Conservation (phyloP, 352 stramenopile genomes). For the Pelagophyceae sp. region DNA sequence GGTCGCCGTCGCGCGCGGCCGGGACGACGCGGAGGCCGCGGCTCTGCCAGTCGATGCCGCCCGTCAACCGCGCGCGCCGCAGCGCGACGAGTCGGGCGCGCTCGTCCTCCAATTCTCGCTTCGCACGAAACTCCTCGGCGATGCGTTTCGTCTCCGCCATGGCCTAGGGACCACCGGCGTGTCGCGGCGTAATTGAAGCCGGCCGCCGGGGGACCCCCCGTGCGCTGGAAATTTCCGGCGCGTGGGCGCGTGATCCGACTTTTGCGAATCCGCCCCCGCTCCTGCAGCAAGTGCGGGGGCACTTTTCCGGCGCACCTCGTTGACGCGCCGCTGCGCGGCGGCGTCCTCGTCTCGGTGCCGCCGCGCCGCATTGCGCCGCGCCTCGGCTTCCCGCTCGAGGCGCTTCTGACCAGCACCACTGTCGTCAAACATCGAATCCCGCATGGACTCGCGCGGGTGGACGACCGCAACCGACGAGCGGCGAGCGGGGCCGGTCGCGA, state of each 20-base stretch:
- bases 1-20: conserved; percentile 15
- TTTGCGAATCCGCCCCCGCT: no score
- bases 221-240: no score
- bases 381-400: neutral
- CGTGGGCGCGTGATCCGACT: no score
- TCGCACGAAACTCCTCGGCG: neutral
- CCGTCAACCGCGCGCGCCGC: neutral
- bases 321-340: neutral
- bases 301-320: no score
- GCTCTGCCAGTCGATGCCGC: neutral
- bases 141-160: neutral
- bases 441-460: neutral
- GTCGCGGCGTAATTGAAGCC: no score
- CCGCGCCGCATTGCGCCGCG: neutral
- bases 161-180: no score
- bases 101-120: neutral
- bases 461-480: neutral
- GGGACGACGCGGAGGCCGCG: neutral
- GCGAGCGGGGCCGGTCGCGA: neutral
- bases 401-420: neutral
- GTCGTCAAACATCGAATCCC: neutral
- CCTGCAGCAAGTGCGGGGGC: no score
- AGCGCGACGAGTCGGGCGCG: neutral
- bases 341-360: neutral
- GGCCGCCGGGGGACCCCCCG: no score